A percentile compares a stretch with the other conserved stretches of the same genome.
Conservation (phyloP, 345 rosid species). For the Brassica nigra region DNA sequence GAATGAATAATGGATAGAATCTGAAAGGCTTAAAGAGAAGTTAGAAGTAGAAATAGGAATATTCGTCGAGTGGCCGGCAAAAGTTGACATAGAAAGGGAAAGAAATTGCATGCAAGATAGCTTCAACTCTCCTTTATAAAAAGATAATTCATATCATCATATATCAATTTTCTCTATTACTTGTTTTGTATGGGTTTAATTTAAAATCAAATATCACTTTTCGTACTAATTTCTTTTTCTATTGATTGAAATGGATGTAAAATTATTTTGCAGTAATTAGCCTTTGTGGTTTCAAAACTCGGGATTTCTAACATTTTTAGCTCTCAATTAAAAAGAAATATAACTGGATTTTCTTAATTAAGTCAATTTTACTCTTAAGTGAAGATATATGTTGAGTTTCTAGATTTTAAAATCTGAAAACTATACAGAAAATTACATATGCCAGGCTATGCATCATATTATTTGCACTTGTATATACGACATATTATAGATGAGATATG, state of each 20-base stretch:
- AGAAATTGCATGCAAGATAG: constrained; percentile 41
- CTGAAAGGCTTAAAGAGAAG: constrained; percentile 24
- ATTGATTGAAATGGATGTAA: neutral
- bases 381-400: neutral
- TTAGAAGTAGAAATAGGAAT: constrained; percentile 22
- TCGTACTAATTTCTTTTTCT: neutral
- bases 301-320: neutral
- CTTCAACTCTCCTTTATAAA: constrained; percentile 28
- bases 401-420: neutral
- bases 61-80: constrained; percentile 45
- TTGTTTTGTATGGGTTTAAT: neutral
- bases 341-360: neutral
- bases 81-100: constrained; percentile 36
- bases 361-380: neutral
- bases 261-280: neutral
- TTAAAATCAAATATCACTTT: neutral
- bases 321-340: neutral
- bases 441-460: neutral
- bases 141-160: constrained; percentile 16
- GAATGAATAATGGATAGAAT: constrained; percentile 24
- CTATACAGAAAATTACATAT: neutral
- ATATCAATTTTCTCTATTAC: neutral
- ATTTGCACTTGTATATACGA: neutral
- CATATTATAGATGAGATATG: neutral
- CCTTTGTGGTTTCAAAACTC: neutral